A percentile compares a stretch with the other conserved stretches of the same genome.
phyloP scores from a whole-genome alignment of 208 protist species.

The Leishmania lainsoni region DNA sequence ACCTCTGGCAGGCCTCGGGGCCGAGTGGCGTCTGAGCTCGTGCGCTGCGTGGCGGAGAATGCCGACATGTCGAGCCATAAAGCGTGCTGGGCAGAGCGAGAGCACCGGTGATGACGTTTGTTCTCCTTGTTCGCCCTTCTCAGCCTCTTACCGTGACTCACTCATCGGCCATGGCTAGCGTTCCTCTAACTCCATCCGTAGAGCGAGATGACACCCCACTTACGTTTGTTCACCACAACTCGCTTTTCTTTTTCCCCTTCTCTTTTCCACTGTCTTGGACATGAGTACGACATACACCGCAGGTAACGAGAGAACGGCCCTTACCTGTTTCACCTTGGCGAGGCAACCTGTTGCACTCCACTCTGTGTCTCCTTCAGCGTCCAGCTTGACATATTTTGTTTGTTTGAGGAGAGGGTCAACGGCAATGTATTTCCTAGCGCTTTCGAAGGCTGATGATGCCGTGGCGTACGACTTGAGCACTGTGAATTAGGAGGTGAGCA shows the following conservation, averaged over 20 bases:
- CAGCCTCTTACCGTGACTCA: background rate
- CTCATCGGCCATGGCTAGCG: background rate
- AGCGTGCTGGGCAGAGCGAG: too few relatives aligned
- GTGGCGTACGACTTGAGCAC: background rate
- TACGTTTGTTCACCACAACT: background rate
- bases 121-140: background rate
- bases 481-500: slow-evolving; percentile 7
- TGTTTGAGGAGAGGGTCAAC: background rate
- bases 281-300: background rate
- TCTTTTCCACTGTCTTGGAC: background rate
- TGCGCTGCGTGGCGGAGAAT: too few relatives aligned
- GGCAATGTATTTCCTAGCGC: background rate
- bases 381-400: background rate
- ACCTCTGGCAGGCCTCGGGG: background rate
- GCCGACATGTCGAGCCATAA: too few relatives aligned
- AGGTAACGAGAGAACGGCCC: background rate
- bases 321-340: background rate
- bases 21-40: too few relatives aligned
- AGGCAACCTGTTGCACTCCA: too few relatives aligned
- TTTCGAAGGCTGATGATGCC: background rate
- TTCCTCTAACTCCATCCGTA: too few relatives aligned
- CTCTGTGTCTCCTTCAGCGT: background rate
- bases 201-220: background rate
- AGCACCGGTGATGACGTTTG: background rate
- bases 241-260: background rate